Evolutionary conservation across 176 grass and related monocot species (phyloP), one percentile per base, ranked within the genome.

Genomic region (Zea luxurians): DNA sequence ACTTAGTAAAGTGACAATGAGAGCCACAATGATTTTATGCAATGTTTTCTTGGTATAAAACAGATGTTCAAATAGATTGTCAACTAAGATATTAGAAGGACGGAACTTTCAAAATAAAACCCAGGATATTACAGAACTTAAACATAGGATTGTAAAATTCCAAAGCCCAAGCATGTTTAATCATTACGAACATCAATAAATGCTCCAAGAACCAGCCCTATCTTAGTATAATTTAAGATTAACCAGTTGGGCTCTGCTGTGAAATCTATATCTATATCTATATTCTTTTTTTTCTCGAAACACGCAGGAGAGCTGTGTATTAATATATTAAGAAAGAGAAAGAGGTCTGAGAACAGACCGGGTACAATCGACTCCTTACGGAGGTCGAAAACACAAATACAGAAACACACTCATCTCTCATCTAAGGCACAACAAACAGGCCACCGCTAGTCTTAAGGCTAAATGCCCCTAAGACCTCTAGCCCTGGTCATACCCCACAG

Each of bases 1-100:
- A 84, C 35, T 70, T 37, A 40, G 2, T 78, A 58, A 68, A 71
- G 54, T 2, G 13, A 71, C 13, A 70, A 52, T 63, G 44, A 53
- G 10, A n/a, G 35, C 3, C 74, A 8, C 10, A 64, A 41, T 62
- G 55, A 86, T 52, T 69, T 71, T 69, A 72, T 58, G 42, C 60
- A 13, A 80, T 63, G 49, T 37, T 81, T 45, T 74, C 42, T 45
- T 21, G 6, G 17, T n/a, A 17, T 35, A 78, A 71, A 45, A 6
- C 16, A 66, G 18, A 74, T 64, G 54, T 44, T 65, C 16, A 71
- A 76, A 71, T 52, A 66, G 20, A 76, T 20, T 49, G 11, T 42
- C 9, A 17, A 9, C 2, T 18, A 68, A 27, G 5, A 66, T 12
- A 36, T 82, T 48, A 65, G 40, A 16, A 47, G 9, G 45, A 53